phyloP scores from a whole-genome alignment of 352 stramenopile genomes.

The Peronospora destructor region DNA sequence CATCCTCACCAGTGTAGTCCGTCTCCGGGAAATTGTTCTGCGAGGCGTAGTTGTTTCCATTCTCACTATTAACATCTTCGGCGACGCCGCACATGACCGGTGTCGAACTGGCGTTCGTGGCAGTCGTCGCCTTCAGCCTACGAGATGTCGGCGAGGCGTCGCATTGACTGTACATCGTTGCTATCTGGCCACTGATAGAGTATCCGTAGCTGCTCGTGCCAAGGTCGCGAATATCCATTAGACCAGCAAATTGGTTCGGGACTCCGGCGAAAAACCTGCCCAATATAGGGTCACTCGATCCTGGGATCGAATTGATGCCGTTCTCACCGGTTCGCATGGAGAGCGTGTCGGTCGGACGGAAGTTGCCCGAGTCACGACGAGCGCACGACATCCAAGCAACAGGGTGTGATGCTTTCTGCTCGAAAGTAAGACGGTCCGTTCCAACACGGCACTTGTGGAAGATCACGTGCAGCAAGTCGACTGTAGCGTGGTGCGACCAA shows the following conservation, averaged over 20 bases:
- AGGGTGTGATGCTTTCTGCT: slow-evolving; percentile 38
- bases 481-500: slow-evolving; percentile 65
- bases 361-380: slow-evolving; percentile 31
- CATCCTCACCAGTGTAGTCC: slow-evolving; percentile 19
- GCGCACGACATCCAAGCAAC: slow-evolving; percentile 47
- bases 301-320: slow-evolving; percentile 32
- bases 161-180: slow-evolving; percentile 37
- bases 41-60: slow-evolving; percentile 15
- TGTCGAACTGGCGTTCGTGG: slow-evolving; percentile 4
- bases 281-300: slow-evolving; percentile 23
- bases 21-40: slow-evolving; percentile 23
- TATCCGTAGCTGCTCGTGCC: slow-evolving; percentile 51
- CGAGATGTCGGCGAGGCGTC: slow-evolving; percentile 24
- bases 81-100: slow-evolving; percentile 11
- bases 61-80: slow-evolving; percentile 5
- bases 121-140: slow-evolving; percentile 15
- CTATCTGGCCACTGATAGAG: slow-evolving; percentile 36
- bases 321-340: slow-evolving; percentile 39
- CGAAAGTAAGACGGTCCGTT: slow-evolving; percentile 31
- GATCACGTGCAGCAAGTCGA: slow-evolving; percentile 56
- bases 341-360: slow-evolving; percentile 39
- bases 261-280: slow-evolving; percentile 34
- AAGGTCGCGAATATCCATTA: slow-evolving; percentile 45
- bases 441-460: slow-evolving; percentile 71
- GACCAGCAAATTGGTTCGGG: slow-evolving; percentile 33